These are phyloP conservation scores for Inga oerstediana DNA, from an alignment of 306 rosid genomes.

Conservation along the genomic window DNA sequence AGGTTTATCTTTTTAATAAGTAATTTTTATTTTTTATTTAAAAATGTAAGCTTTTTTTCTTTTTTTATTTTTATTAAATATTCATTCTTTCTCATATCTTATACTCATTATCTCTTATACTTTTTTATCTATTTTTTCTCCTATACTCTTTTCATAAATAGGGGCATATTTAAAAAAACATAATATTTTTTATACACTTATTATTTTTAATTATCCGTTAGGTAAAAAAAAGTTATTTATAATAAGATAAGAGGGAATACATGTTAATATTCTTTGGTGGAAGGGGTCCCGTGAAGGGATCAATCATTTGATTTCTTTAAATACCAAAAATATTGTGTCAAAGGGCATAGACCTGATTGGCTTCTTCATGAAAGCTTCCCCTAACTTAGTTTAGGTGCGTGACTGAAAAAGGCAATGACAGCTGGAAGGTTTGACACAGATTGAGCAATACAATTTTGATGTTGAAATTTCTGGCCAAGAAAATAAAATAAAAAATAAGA, in stretches of 20 bases:
- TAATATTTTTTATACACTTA: no score
- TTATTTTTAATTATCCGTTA: no score
- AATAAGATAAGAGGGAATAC: neutral
- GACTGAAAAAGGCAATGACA: neutral
- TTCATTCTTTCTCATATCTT: no score
- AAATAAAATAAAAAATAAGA: neutral
- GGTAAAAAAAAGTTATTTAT: no score
- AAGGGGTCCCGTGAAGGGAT: neutral
- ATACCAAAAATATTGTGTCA: neutral
- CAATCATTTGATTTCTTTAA: neutral
- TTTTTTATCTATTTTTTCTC: no score
- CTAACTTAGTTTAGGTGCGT: neutral
- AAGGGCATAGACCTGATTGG: neutral
- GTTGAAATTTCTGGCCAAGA: neutral
- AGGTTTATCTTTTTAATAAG: no score
- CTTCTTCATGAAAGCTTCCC: neutral
- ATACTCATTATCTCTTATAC: no score
- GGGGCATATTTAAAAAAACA: no score
- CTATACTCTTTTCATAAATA: no score
- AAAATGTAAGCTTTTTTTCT: no score
- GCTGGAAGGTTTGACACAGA: neutral
- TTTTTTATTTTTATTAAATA: no score
- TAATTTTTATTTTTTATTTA: no score
- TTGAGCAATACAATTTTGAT: neutral
- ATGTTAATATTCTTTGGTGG: neutral